Percentiles rank a stretch among this genome's conserved stretches.
Conservation (phyloP, 441 rosid genomes). For the Gossypium laxum region DNA sequence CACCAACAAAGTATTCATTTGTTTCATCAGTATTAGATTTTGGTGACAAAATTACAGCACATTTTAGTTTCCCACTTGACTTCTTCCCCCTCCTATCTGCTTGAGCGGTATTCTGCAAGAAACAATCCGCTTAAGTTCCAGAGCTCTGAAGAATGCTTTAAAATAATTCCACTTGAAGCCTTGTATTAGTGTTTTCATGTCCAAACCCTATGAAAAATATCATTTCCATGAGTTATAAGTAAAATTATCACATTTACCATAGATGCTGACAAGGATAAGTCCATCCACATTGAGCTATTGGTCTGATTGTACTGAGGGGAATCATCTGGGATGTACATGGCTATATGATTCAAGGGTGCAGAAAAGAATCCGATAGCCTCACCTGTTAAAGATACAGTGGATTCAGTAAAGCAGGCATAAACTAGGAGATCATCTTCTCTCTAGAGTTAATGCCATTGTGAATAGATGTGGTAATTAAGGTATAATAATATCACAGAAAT, state of each 20-base stretch:
- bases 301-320: conserved; percentile 27
- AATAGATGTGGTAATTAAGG: background rate
- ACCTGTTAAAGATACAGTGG: conserved; percentile 39
- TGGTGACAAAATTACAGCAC: conserved; percentile 57
- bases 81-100: conserved; percentile 29
- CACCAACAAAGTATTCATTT: conserved; percentile 24
- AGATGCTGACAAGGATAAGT: conserved; percentile 42
- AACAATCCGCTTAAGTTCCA: conserved; percentile 1
- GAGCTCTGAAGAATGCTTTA: background rate
- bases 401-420: background rate
- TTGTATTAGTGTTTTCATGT: background rate
- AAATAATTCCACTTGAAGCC: background rate
- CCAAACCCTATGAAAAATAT: background rate
- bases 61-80: conserved; percentile 54
- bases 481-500: background rate
- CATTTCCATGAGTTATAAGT: background rate
- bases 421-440: background rate
- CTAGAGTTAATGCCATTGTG: background rate
- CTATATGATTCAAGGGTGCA: conserved; percentile 63
- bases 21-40: conserved; percentile 40
- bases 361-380: conserved; percentile 64
- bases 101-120: conserved; percentile 42
- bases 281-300: conserved; percentile 58
- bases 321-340: conserved; percentile 35
- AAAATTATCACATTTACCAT: conserved; percentile 30